Percentiles rank a stretch among this genome's conserved stretches.
These are phyloP conservation scores for Aureobasidium sp. DNA, from an alignment of 2,329 filamentous ascomycete genomes.

Conservation along the genomic window DNA sequence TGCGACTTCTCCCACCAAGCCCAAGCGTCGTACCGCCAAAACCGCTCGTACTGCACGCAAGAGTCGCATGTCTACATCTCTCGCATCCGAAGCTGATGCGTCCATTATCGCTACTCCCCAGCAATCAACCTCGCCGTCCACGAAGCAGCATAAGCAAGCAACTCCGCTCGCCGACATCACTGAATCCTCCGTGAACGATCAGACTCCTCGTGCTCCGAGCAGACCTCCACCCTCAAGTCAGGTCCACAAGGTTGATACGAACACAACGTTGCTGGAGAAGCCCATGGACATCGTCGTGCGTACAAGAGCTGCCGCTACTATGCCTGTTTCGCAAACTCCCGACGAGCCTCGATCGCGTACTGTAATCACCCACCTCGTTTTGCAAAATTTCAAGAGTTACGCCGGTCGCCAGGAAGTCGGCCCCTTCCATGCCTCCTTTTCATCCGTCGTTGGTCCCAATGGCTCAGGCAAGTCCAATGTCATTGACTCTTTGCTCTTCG, in stretches of 20 bases:
- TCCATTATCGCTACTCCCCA: constrained; percentile 41
- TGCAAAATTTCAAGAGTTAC: constrained; percentile 99
- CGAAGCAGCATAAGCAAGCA: constrained; percentile 28
- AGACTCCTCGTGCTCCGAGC: constrained; percentile 23
- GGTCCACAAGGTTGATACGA: constrained; percentile 63
- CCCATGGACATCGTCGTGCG: constrained; percentile 93
- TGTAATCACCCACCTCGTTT: constrained; percentile 82
- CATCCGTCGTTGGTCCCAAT: constrained; percentile 94
- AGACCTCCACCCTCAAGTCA: constrained; percentile 26
- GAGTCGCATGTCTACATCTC: constrained; percentile 22
- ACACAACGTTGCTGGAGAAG: constrained; percentile 71
- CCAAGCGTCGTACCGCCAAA: constrained; percentile 53
- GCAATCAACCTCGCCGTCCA: constrained; percentile 29
- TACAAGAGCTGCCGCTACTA: constrained; percentile 59
- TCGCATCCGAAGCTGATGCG: constrained; percentile 18
- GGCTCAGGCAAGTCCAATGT: constrained; percentile 98
- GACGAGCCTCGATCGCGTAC: constrained; percentile 73
- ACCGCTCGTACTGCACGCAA: constrained; percentile 41
- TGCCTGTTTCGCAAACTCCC: constrained; percentile 59
- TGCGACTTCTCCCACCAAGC: constrained; percentile 49
- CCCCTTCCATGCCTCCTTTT: constrained; percentile 94
- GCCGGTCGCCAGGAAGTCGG: constrained; percentile 91
- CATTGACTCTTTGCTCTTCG: constrained; percentile 93
- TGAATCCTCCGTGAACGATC: constrained; percentile 54
- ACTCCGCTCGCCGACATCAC: constrained; percentile 70